Percentiles rank a stretch among this genome's conserved stretches.
These are phyloP conservation scores for Akebia trifoliata DNA, from an alignment of 164 flowering plant genomes.

Conservation along the genomic window DNA sequence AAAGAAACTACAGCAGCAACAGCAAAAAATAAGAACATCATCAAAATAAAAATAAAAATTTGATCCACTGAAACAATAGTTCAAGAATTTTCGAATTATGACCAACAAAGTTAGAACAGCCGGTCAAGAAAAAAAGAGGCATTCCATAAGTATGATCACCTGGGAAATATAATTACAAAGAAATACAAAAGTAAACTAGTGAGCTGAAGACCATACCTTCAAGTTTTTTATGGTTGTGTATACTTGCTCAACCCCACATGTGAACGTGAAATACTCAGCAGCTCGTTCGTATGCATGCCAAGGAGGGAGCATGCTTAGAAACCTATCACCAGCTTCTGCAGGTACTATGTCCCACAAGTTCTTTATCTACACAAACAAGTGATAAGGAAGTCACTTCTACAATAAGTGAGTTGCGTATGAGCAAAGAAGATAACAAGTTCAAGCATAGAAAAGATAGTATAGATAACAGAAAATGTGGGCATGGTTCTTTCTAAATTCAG, in stretches of 20 bases:
- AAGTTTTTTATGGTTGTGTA: slow-evolving; percentile 72
- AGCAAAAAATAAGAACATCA: background rate
- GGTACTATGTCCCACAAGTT: slow-evolving; percentile 73
- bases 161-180: background rate
- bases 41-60: background rate
- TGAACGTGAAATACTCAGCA: slow-evolving; percentile 71
- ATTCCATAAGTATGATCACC: background rate
- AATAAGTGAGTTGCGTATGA: background rate
- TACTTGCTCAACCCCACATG: slow-evolving; percentile 73
- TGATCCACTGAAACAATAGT: background rate
- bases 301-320: slow-evolving; percentile 92
- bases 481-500: too few relatives aligned
- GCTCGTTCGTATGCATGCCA: slow-evolving; percentile 99
- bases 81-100: background rate
- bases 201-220: slow-evolving; percentile 45
- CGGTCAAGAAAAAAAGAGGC: background rate
- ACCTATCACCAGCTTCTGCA: slow-evolving; percentile 70
- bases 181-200: background rate
- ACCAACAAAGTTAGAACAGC: background rate
- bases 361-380: slow-evolving; percentile 42
- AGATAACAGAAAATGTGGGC: too few relatives aligned
- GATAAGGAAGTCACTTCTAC: background rate
- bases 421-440: background rate
- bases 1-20: background rate
- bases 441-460: background rate